Evolutionary conservation across 805 yeast species (phyloP).

Genomic region (Sugiyamaella chiloensis): DNA sequence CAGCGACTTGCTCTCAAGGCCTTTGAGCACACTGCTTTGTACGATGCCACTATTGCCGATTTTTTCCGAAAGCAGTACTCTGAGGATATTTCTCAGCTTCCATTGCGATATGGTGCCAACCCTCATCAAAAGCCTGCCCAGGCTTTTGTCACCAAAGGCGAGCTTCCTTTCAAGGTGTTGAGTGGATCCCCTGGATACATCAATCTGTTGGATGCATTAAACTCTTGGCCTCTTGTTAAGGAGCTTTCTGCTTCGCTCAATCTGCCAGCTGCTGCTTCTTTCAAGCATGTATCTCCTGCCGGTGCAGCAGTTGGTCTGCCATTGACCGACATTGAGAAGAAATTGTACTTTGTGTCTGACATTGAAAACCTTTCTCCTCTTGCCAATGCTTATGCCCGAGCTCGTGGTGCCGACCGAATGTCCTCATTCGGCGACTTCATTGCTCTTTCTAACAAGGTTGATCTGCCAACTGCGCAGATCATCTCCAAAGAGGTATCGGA

Average conservation of each 20-base stretch:
- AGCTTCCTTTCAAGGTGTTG: conserved; percentile 89
- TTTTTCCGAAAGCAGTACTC: conserved; percentile 96
- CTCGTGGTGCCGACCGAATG: conserved; percentile 99
- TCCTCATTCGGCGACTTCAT: conserved; percentile 98
- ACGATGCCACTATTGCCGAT: conserved; percentile 93
- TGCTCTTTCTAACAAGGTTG: conserved; percentile 95
- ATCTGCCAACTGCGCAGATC: conserved; percentile 92
- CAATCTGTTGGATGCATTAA: conserved; percentile 91
- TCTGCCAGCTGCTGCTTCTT: conserved; percentile 98
- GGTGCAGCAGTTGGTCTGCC: conserved; percentile 98
- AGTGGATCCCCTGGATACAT: conserved; percentile 97
- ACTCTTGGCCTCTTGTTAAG: conserved; percentile 98
- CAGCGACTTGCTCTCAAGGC: conserved; percentile 91
- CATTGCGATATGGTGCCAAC: conserved; percentile 96
- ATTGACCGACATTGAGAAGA: conserved; percentile 83
- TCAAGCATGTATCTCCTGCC: conserved; percentile 98
- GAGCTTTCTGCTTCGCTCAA: conserved; percentile 91
- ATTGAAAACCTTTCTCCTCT: conserved; percentile 93
- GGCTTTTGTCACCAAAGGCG: conserved; percentile 83
- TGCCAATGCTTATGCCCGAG: conserved; percentile 98
- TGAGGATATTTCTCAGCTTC: conserved; percentile 83
- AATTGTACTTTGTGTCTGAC: conserved; percentile 91
- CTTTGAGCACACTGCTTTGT: conserved; percentile 97
- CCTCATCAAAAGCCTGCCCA: conserved; percentile 99
- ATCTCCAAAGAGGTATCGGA: conserved; percentile 97